phyloP scores from a whole-genome alignment of 129 eudicot species.

The Tagetes erecta region DNA sequence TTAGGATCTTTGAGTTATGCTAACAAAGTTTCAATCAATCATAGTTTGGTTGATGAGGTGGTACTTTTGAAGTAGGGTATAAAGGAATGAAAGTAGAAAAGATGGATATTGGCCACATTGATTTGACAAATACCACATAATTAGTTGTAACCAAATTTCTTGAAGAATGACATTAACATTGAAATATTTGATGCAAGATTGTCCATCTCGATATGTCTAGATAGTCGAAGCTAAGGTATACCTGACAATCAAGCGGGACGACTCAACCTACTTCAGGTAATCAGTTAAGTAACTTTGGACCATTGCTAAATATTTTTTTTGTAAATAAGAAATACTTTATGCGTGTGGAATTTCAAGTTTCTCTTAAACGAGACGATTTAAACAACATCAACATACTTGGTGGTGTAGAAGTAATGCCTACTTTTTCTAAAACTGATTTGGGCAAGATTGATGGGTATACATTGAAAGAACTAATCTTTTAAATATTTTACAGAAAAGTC shows the following conservation, averaged over 20 bases:
- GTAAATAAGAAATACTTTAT: too few relatives aligned
- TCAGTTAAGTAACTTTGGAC: too few relatives aligned
- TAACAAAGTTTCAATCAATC: neutral
- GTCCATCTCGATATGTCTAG: neutral
- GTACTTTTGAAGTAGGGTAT: conserved; percentile 33
- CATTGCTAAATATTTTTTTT: too few relatives aligned
- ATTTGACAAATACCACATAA: conserved; percentile 31
- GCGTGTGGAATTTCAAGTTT: too few relatives aligned
- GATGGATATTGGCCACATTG: conserved; percentile 32
- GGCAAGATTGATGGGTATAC: neutral
- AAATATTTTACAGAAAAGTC: neutral
- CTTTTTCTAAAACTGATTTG: neutral
- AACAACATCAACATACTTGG: neutral
- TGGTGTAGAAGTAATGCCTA: neutral
- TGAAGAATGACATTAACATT: conserved; percentile 37
- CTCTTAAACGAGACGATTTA: too few relatives aligned
- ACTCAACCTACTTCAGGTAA: neutral
- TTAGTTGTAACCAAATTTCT: conserved; percentile 33
- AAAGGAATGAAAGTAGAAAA: conserved; percentile 31
- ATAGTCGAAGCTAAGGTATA: neutral
- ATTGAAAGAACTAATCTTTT: neutral
- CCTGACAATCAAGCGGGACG: neutral
- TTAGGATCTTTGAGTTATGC: neutral
- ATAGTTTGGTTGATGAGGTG: conserved; percentile 21
- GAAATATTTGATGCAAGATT: conserved; percentile 2